These are phyloP conservation scores for Fusarium coffeatum DNA, from an alignment of 2,329 filamentous ascomycete species.

Conservation along the genomic window DNA sequence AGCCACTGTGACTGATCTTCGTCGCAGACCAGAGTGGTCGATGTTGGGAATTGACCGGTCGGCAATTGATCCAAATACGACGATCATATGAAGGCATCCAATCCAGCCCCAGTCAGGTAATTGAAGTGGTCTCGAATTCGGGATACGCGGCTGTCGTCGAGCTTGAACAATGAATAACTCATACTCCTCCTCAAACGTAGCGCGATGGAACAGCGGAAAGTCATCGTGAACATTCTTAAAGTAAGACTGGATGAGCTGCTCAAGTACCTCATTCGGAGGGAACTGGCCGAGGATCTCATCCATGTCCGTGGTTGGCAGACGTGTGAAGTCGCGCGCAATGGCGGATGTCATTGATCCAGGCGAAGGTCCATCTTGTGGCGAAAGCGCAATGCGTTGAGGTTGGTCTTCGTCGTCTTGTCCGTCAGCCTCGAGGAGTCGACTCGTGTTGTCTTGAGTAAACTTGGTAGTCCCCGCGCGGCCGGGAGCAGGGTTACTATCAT, in stretches of 20 bases:
- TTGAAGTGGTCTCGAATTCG: conserved; percentile 13
- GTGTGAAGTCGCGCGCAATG: conserved; percentile 46
- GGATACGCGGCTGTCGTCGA: conserved; percentile 5
- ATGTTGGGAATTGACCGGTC: conserved; percentile 39
- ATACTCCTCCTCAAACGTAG: conserved; percentile 52
- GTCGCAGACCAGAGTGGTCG: conserved; percentile 46
- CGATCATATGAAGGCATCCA: conserved; percentile 53
- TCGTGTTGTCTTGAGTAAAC: conserved; percentile 36
- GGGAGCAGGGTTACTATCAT: conserved; percentile 13
- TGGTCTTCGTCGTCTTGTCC: conserved; percentile 30
- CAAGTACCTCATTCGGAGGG: conserved; percentile 44
- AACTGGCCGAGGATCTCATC: conserved; percentile 48
- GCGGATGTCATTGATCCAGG: conserved; percentile 46
- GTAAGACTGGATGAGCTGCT: conserved; percentile 50
- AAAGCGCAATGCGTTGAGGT: not conserved
- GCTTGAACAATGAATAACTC: conserved; percentile 46
- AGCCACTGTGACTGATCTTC: conserved; percentile 22
- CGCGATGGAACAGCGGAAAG: conserved; percentile 52
- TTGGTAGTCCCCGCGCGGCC: conserved; percentile 6
- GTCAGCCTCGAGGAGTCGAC: conserved; percentile 32
- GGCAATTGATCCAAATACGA: conserved; percentile 52
- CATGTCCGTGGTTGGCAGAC: conserved; percentile 41
- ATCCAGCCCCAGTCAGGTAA: conserved; percentile 51
- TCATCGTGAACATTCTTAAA: conserved; percentile 53
- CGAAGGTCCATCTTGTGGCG: conserved; percentile 37